Percentiles rank a stretch among this genome's conserved stretches.
Evolutionary conservation across 768 basidiomycete species (phyloP).

Genomic region (Tremella yokohamensis): DNA sequence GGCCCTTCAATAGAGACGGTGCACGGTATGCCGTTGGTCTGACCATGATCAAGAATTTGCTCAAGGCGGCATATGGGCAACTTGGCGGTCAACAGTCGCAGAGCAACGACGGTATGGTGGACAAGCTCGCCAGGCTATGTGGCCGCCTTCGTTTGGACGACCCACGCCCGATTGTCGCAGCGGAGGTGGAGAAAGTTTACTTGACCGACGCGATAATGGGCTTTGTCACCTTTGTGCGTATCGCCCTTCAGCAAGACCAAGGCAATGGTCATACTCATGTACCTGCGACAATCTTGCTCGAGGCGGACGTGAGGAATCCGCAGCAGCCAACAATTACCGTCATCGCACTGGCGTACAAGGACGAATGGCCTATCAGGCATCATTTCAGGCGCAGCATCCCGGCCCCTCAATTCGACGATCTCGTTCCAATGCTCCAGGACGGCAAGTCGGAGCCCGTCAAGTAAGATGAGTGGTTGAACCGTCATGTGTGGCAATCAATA

Average conservation of each 20-base stretch:
- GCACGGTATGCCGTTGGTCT: neutral
- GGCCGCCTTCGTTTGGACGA: neutral
- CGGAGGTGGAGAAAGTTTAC: neutral
- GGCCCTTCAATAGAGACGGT: too few relatives aligned
- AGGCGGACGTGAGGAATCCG: constrained; percentile 6
- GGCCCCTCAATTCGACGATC: constrained; percentile 17
- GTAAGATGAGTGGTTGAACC: too few relatives aligned
- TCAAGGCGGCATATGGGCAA: neutral
- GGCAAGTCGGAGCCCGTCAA: neutral
- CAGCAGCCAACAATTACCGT: too few relatives aligned
- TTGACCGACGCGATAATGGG: neutral
- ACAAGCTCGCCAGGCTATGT: neutral
- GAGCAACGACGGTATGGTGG: neutral
- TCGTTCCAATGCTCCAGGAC: constrained; percentile 7
- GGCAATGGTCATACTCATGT: neutral
- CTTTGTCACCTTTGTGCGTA: neutral
- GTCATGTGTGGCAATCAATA: too few relatives aligned
- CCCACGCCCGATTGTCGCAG: neutral
- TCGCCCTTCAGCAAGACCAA: constrained; percentile 5
- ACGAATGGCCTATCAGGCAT: constrained; percentile 28
- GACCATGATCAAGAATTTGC: neutral
- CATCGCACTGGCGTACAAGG: constrained; percentile 21
- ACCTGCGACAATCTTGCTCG: constrained; percentile 23
- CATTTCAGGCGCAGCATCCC: constrained; percentile 16
- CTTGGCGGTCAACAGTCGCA: constrained; percentile 6